Conservation (phyloP, 371 early-diverging fungal species). For the Mortierella sp. region DNA sequence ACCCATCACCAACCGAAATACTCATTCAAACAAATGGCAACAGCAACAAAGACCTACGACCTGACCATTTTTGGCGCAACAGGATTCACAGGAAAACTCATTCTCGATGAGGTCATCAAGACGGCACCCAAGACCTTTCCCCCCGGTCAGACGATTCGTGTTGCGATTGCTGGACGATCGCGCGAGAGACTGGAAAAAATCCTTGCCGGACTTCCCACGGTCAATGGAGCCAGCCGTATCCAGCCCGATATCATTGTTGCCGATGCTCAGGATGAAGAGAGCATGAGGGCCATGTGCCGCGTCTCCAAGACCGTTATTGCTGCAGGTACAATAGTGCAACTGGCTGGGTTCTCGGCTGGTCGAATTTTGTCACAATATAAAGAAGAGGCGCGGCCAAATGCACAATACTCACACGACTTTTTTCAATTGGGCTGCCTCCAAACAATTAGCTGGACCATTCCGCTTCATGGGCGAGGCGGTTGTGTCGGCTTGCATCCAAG, state of each 20-base stretch:
- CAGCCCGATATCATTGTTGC: conserved; percentile 39
- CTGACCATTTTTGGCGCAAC: conserved; percentile 89
- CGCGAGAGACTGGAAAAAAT: conserved; percentile 26
- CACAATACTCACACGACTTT: background rate
- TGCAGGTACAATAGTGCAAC: conserved; percentile 28
- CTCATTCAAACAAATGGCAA: background rate
- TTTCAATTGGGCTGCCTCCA: background rate
- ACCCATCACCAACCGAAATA: background rate
- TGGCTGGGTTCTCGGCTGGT: no score
- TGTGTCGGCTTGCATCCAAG: conserved; percentile 85
- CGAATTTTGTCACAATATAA: no score
- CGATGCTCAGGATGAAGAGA: conserved; percentile 37
- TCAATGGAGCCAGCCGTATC: conserved; percentile 4
- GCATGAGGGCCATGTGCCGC: conserved; percentile 53
- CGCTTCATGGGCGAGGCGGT: conserved; percentile 86
- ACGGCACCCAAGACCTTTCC: conserved; percentile 28
- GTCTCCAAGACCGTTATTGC: conserved; percentile 45
- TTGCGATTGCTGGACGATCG: conserved; percentile 45
- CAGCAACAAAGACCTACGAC: conserved; percentile 59
- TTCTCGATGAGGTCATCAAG: conserved; percentile 75
- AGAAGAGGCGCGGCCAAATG: no score
- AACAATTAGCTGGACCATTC: conserved; percentile 80
- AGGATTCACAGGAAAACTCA: conserved; percentile 87
- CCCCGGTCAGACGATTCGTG: conserved; percentile 27
- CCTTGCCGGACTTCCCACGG: conserved; percentile 38